Base-by-base conservation (phyloP, 1,284 basidiomycete species). In the Ustilago curta region DNA sequence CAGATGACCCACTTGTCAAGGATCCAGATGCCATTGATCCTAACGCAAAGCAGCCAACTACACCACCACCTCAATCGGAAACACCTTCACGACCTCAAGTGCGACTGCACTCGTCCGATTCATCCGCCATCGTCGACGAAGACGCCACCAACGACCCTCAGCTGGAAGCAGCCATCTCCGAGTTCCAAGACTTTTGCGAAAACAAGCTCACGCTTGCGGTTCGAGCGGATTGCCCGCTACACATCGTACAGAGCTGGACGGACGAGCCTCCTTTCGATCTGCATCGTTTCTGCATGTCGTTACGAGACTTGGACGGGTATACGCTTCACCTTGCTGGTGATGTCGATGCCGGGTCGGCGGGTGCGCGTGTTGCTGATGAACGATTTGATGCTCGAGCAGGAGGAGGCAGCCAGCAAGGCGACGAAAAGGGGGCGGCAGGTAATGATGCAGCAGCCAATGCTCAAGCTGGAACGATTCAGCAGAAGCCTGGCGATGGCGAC, bases 161-260 rank as follows among this genome's bases (percentile, higher is more conserved):
- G 25, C 62, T 74, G 16, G 37, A 59, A 52, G 51, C 51, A 0
- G 71, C 71, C 1, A 58, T 74, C 14, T 31, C 39, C 1, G 71
- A 74, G n/a, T 74, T 74, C 40, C 66, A 69, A 49, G 71, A 74
- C 48, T 74, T 51, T 47, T 74, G 71, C 66, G 71, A 74, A 27
- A 74, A 74, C 51, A 74, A 74, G 49, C 35, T 74, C 19, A 70
- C 71, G 0, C 52, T 74, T 1, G 71, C 71, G 0, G 71, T 74
- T 1, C 58, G 71, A 1, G 71, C 71, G 25, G 71, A 74, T 40
- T 74, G 71, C 23, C 71, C 71, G 3, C 31, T 74, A 1, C 66
- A 70, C 56, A 23, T 68, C 11, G 71, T 74, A 4, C 43, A 43
- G 16, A 53, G 52, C 16, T 74, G 71, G 71, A 23, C 18, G 11